Percentiles rank a stretch among this genome's conserved stretches.
Conservation (phyloP, 805 yeast species). For the Vanderwaltozyma yarrowii region DNA sequence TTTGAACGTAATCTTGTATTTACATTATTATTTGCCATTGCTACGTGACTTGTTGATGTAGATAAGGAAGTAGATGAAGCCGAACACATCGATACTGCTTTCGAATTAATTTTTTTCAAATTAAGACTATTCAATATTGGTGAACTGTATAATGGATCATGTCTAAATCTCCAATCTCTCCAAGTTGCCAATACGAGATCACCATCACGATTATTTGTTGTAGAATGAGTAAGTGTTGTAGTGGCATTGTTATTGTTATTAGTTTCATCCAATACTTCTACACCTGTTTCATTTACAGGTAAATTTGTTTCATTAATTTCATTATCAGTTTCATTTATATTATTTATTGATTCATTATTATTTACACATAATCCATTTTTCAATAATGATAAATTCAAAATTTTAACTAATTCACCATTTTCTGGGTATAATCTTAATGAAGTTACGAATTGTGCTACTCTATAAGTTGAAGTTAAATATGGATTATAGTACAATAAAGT, state of each 20-base stretch:
- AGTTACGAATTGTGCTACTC: constrained; percentile 73
- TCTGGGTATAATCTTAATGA: constrained; percentile 45
- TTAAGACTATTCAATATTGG: constrained; percentile 25
- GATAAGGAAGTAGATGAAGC: constrained; percentile 8
- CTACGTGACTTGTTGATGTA: constrained; percentile 4
- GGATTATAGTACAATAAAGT: constrained; percentile 46
- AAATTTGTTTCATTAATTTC: background rate
- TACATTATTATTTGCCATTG: too few relatives aligned
- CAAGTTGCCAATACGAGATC: constrained; percentile 57
- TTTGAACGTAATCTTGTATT: constrained; percentile 17
- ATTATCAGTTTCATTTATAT: background rate
- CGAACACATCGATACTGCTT: constrained; percentile 4
- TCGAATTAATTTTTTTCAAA: constrained; percentile 14
- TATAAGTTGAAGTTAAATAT: constrained; percentile 54
- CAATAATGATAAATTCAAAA: constrained; percentile 47
- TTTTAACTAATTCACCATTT: constrained; percentile 47
- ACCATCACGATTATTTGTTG: background rate
- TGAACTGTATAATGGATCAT: constrained; percentile 54
- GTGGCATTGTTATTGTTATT: background rate
- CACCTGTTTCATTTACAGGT: too few relatives aligned
- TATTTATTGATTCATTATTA: background rate
- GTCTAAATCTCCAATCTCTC: constrained; percentile 84
- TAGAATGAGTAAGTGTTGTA: background rate
- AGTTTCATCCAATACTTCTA: too few relatives aligned
- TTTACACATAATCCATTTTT: constrained; percentile 28